phyloP scores from a whole-genome alignment of 352 stramenopile species.

The Globisporangium rhizosaccharum region DNA sequence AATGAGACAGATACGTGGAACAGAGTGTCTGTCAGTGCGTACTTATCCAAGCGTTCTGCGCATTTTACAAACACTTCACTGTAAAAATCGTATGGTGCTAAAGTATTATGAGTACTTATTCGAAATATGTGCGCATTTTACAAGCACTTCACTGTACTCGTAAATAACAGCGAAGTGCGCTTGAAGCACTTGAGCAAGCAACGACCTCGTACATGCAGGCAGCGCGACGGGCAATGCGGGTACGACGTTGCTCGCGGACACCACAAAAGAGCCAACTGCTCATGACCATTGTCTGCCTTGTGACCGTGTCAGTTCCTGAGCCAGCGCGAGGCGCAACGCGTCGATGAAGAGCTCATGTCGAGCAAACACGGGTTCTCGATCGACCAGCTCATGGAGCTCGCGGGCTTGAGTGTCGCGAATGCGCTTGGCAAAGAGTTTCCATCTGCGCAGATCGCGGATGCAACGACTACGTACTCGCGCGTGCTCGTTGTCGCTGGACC shows the following conservation, averaged over 20 bases:
- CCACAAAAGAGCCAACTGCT: background rate
- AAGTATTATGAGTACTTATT: too few relatives aligned
- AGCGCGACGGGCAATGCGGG: constrained; percentile 7
- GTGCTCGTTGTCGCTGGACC: constrained; percentile 95
- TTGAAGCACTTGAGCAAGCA: constrained; percentile 5
- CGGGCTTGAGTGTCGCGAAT: constrained; percentile 92
- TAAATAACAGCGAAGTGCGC: too few relatives aligned
- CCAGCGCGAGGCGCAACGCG: constrained; percentile 62
- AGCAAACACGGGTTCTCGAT: constrained; percentile 86
- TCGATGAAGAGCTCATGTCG: constrained; percentile 92
- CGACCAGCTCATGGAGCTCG: constrained; percentile 99
- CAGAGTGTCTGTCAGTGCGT: too few relatives aligned
- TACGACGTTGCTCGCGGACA: background rate
- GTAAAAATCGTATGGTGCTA: too few relatives aligned
- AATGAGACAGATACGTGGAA: too few relatives aligned
- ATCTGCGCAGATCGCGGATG: background rate
- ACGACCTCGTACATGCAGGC: constrained; percentile 1
- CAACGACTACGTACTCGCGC: constrained; percentile 15
- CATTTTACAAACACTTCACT: too few relatives aligned
- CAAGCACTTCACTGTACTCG: too few relatives aligned
- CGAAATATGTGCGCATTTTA: too few relatives aligned
- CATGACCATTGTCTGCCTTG: background rate
- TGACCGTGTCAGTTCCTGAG: constrained; percentile 42
- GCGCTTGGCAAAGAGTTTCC: constrained; percentile 81
- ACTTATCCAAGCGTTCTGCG: too few relatives aligned